These are phyloP conservation scores for Penicillium sp. DNA, from an alignment of 2,329 filamentous ascomycete genomes.

Conservation along the genomic window DNA sequence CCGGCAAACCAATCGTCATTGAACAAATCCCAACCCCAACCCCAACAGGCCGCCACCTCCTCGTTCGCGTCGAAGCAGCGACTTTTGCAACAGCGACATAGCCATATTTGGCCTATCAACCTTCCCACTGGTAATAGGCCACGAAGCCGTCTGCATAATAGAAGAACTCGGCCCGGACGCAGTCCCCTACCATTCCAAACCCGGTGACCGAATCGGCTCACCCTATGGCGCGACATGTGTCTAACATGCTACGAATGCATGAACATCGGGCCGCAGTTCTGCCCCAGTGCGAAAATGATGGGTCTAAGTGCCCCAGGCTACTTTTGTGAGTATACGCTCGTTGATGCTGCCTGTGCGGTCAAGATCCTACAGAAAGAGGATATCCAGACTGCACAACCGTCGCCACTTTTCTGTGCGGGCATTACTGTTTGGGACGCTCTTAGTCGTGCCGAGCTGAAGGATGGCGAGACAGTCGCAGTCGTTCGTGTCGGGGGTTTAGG, in stretches of 20 bases:
- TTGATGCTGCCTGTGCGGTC: conserved; percentile 46
- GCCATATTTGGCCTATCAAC: conserved; percentile 12
- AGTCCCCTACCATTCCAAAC: conserved; percentile 40
- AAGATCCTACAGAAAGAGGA: conserved; percentile 42
- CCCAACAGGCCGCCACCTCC: conserved; percentile 43
- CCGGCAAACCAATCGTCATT: conserved; percentile 30
- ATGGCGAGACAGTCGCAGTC: conserved; percentile 16
- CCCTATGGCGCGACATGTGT: conserved; percentile 49
- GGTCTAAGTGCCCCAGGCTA: conserved; percentile 48
- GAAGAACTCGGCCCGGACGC: conserved; percentile 39
- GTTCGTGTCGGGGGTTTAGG: conserved; percentile 26
- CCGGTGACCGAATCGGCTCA: conserved; percentile 49
- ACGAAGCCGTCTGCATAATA: conserved; percentile 50
- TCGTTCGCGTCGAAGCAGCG: conserved; percentile 41
- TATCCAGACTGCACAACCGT: conserved; percentile 13
- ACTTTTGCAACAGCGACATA: conserved; percentile 44
- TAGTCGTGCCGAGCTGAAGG: conserved; percentile 4
- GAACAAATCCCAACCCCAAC: conserved; percentile 48
- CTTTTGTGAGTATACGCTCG: conserved; percentile 50
- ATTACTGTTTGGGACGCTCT: conserved; percentile 40
- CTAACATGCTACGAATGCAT: conserved; percentile 50
- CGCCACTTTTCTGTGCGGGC: conserved; percentile 53
- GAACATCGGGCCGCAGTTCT: conserved; percentile 35
- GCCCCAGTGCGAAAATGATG: conserved; percentile 27
- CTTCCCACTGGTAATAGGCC: conserved; percentile 39